Percentiles rank a stretch among this genome's conserved stretches.
Evolutionary conservation across 1,284 basidiomycete genomes (phyloP).

Genomic region (Paramarasmius palmivorus): DNA sequence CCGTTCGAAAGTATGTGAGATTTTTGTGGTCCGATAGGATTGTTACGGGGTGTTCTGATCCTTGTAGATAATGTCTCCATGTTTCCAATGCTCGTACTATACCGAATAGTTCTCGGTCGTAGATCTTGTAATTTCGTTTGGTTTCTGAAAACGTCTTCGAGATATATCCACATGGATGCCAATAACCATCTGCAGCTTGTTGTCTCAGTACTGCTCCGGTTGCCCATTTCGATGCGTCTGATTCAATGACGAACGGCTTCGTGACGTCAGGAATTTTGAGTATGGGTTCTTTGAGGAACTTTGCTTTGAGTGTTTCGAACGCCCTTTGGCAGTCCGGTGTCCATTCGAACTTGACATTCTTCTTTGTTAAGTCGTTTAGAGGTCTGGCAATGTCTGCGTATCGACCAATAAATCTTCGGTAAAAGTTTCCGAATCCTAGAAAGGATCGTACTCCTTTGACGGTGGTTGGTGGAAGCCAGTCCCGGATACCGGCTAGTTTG

Average conservation of each 20-base stretch:
- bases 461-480: background rate
- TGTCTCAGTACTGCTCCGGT: background rate
- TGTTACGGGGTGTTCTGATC: background rate
- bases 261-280: background rate
- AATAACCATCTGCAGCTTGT: background rate
- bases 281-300: background rate
- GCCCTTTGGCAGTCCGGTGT: background rate
- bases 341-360: background rate
- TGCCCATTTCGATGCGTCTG: background rate
- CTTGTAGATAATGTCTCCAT: slow-evolving; percentile 13
- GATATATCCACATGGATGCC: background rate
- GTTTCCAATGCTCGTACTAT: slow-evolving; percentile 11
- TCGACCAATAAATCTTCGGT: background rate
- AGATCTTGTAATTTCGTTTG: background rate
- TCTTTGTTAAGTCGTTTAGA: background rate
- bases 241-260: background rate
- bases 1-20: too few relatives aligned
- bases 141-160: background rate
- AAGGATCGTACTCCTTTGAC: background rate
- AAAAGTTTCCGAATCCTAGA: background rate
- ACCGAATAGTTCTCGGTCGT: background rate
- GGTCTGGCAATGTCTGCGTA: background rate
- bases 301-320: background rate
- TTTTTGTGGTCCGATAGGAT: background rate
- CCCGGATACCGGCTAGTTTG: background rate